Evolutionary conservation across 1,284 basidiomycete genomes (phyloP), one percentile per base, ranked within the genome.

Genomic region (Phellopilus nigrolimitatus): DNA sequence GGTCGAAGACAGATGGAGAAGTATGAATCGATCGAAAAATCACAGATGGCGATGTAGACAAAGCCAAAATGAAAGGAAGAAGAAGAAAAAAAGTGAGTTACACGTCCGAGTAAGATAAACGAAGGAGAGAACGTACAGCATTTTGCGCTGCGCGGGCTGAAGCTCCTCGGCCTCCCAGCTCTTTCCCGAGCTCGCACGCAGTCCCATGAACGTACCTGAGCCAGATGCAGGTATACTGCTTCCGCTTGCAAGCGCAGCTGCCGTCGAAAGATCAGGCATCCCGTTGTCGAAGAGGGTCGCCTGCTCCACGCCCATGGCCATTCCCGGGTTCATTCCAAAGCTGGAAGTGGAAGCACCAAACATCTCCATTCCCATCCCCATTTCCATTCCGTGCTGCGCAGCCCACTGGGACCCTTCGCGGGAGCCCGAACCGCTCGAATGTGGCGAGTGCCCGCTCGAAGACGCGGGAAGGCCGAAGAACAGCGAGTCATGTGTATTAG

Each of bases 81-180:
- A n/a, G n/a, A n/a, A n/a, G n/a, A n/a, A n/a, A n/a, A n/a, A n/a
- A n/a, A n/a, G n/a, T 37, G 15, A 31, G 22, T 13, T 38, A n/a
- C 31, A 28, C 21, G 12, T 24, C 10, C 22, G 25, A 38, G 28
- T 5, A 12, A 34, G 42, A n/a, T 22, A 31, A 34, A 43, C n/a
- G n/a, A n/a, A n/a, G n/a, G n/a, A 15, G 13, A 19, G 22, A 2
- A 40, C 71, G 52, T 61, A 74, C 72, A 74, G 65, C 44, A 65
- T 62, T 54, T 68, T 69, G 51, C 67, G 70, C 49, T 71, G 70
- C 41, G 61, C 60, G 21, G 57, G 59, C 1, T 67, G 65, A 19
- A 67, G 49, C 7, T 62, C 59, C 17, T 64, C 60, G 17, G 59
- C 58, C 55, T 65, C 62, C 65, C 66, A 67, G 19, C 53, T 57